These are phyloP conservation scores for Zoysia pacifica DNA, from an alignment of 176 grass and related monocot species.

Conservation along the genomic window DNA sequence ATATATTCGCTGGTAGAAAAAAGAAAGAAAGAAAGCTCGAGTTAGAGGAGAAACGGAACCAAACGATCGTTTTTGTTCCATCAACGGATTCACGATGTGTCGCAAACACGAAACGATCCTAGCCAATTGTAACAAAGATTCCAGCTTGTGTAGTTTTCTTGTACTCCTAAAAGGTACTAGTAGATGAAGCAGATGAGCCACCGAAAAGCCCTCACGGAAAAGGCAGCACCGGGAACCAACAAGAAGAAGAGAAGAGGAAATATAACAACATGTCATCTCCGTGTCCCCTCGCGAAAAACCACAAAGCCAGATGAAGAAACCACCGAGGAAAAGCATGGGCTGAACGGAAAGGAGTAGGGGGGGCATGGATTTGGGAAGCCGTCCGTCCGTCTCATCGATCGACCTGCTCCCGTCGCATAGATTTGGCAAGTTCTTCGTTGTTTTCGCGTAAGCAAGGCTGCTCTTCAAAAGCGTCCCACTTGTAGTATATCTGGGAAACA, in stretches of 20 bases:
- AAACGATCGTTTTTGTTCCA: neutral
- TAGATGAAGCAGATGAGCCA: constrained; percentile 47
- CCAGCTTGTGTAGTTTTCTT: constrained; percentile 28
- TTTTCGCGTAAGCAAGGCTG: neutral
- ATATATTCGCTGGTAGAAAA: neutral
- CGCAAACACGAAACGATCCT: neutral
- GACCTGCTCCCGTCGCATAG: constrained; percentile 15
- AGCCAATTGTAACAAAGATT: no score
- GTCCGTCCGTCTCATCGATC: constrained; percentile 8
- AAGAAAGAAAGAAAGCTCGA: neutral
- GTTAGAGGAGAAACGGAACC: neutral
- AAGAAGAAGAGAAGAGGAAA: no score
- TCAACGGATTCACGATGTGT: neutral
- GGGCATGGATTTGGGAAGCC: neutral
- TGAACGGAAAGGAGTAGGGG: neutral
- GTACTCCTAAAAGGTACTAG: neutral
- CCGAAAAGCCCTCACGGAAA: neutral
- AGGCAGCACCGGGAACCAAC: neutral
- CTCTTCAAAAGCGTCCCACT: neutral
- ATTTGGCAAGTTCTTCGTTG: neutral
- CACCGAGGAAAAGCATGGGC: neutral
- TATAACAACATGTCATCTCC: neutral
- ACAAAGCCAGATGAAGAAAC: constrained; percentile 27
- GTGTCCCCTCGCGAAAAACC: constrained; percentile 16
- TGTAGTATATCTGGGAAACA: constrained; percentile 1